A percentile compares a stretch with the other conserved stretches of the same genome.
These are phyloP conservation scores for Ustulina deusta DNA, from an alignment of 2,329 filamentous ascomycete species.

Conservation along the genomic window DNA sequence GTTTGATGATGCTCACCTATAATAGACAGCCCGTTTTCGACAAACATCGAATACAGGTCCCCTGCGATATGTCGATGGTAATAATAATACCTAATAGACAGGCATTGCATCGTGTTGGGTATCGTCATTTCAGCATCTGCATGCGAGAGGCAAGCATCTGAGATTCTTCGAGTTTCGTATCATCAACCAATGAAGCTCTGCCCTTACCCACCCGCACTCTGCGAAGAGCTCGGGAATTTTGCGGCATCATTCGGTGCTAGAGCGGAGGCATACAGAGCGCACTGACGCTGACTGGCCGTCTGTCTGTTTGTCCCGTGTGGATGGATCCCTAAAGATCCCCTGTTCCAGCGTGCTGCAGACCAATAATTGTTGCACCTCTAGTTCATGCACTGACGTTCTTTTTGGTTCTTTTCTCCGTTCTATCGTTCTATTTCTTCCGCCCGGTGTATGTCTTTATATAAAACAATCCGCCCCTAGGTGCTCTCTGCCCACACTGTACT, in stretches of 20 bases:
- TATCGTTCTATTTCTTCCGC: constrained; percentile 11
- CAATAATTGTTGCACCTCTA: constrained; percentile 31
- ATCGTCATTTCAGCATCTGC: constrained; percentile 7
- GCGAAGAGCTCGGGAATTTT: constrained; percentile 16
- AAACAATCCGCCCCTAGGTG: constrained; percentile 1
- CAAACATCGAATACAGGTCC: not conserved
- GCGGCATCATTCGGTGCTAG: constrained; percentile 17
- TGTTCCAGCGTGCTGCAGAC: constrained; percentile 37
- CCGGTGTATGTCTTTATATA: not conserved
- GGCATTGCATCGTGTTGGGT: not conserved
- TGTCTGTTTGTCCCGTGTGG: constrained; percentile 32
- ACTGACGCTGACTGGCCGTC: constrained; percentile 20
- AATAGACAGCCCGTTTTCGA: not conserved
- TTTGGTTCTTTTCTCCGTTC: constrained; percentile 34
- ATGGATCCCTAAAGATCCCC: constrained; percentile 34
- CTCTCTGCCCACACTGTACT: constrained; percentile 3
- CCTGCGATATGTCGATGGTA: not conserved
- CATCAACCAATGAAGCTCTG: constrained; percentile 21
- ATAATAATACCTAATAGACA: constrained; percentile 1
- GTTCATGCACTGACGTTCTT: constrained; percentile 40
- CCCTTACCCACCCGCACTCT: not conserved
- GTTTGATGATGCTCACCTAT: no score
- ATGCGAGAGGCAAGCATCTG: constrained; percentile 19
- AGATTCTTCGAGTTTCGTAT: constrained; percentile 22
- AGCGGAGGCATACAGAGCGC: constrained; percentile 6